Evolutionary conservation across 2,329 filamentous ascomycete genomes (phyloP), one percentile per base, ranked within the genome.

Genomic region (Aspergillus amoenus): DNA sequence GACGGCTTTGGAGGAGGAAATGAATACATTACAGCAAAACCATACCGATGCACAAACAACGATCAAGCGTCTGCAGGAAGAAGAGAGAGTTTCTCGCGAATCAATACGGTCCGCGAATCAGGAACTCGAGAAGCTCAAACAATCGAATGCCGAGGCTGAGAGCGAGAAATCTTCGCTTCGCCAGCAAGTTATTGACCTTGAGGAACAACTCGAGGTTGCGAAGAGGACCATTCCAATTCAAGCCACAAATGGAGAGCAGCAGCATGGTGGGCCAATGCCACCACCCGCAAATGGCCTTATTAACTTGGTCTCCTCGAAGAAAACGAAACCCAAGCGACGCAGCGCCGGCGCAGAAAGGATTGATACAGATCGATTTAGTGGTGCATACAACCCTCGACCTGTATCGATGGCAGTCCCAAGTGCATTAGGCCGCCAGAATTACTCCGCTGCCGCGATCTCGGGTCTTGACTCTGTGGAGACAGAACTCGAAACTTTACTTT

Each of bases 241-340:
- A 64, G 83, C 81, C 4, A 73, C 70, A 44, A 76, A 77, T 54
- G 81, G 80, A 61, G 88, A 91, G 44, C 68, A 87, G 54, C 75
- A 79, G 54, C 92, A 91, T 67, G 90, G 91, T 56, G 77, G 76
- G 49, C 71, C 76, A 52, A 73, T 75, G 47, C 80, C 84, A 49
- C 77, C 85, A 41, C 81, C 83, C 53, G 79, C 84, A 30, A 89
- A 83, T 70, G 93, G 92, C 42, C 85, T 99, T 61, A 97, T 99
- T 82, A 99, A 97, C 74, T 82, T 99, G 34, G 94, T 99, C 24
- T 90, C 93, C 2, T 93, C 91, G 49, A 97, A 97, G 86, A 97
- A 96, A 79, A 91, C 93, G 42, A 97, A 97, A 82, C 84, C 74
- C 1, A 78, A 79, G 64, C 70, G 94, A 70, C 86, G 94, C 64